These are phyloP conservation scores for Didymella segeticola DNA, from an alignment of 2,329 filamentous ascomycete species.

Conservation along the genomic window DNA sequence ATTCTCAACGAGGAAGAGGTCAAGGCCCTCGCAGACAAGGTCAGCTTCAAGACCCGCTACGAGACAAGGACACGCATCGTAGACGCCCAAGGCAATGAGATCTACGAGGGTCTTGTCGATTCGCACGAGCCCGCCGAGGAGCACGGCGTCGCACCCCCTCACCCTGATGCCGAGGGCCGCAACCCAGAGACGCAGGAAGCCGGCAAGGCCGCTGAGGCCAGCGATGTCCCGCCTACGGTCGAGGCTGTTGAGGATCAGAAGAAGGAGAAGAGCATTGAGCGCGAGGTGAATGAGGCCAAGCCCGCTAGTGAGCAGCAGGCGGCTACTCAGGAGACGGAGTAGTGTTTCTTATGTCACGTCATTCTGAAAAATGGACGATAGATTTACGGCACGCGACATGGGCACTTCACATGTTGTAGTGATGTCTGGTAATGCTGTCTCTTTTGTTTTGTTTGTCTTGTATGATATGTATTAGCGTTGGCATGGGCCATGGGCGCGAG, in stretches of 20 bases:
- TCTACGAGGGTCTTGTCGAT: slow-evolving; percentile 58
- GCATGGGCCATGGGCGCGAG: slow-evolving; percentile 10
- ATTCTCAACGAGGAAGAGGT: slow-evolving; percentile 85
- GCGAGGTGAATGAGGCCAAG: slow-evolving; percentile 43
- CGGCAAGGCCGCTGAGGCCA: slow-evolving; percentile 46
- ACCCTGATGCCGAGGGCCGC: slow-evolving; percentile 63
- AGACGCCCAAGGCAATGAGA: slow-evolving; percentile 79
- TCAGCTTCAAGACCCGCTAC: slow-evolving; percentile 93
- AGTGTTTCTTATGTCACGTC: slow-evolving; percentile 12
- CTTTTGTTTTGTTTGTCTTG: slow-evolving; percentile 8
- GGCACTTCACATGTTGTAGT: neutral
- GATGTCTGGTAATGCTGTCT: neutral
- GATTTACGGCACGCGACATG: neutral
- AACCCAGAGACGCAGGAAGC: slow-evolving; percentile 63
- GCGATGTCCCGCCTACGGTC: slow-evolving; percentile 50
- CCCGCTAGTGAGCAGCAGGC: slow-evolving; percentile 49
- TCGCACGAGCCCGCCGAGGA: slow-evolving; percentile 40
- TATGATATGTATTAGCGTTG: slow-evolving; percentile 22
- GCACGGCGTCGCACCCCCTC: slow-evolving; percentile 56
- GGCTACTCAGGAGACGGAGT: slow-evolving; percentile 38
- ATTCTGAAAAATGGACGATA: slow-evolving; percentile 2
- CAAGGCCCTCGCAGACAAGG: slow-evolving; percentile 83
- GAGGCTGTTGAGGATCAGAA: slow-evolving; percentile 50
- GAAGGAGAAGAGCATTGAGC: slow-evolving; percentile 55
- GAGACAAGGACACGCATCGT: slow-evolving; percentile 91